These are phyloP conservation scores for Rhizopogon rudus DNA, from an alignment of 768 basidiomycete genomes.

Conservation along the genomic window DNA sequence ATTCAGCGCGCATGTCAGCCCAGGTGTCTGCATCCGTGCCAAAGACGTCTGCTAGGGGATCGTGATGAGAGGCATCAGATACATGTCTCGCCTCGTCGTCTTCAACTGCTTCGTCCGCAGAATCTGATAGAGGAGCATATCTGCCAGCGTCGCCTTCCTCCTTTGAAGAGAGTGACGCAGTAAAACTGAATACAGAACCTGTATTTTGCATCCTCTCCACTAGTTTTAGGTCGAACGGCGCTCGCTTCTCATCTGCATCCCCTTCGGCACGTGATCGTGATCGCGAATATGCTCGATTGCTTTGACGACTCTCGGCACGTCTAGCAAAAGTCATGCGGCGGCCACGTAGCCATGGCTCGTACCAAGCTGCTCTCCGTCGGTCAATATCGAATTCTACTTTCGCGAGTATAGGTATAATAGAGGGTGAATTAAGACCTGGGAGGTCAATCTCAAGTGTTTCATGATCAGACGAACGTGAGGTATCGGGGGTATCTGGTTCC, in stretches of 20 bases:
- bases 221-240: slow-evolving; percentile 46
- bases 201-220: slow-evolving; percentile 44
- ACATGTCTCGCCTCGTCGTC: slow-evolving; percentile 37
- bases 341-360: slow-evolving; percentile 75
- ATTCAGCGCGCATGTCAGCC: slow-evolving; percentile 45
- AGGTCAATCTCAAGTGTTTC: slow-evolving; percentile 52
- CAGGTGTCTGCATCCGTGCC: slow-evolving; percentile 63
- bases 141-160: slow-evolving; percentile 23
- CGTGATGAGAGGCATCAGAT: slow-evolving; percentile 29
- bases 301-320: slow-evolving; percentile 41
- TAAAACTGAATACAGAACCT: slow-evolving; percentile 27
- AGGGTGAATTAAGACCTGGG: slow-evolving; percentile 58
- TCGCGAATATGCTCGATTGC: slow-evolving; percentile 19
- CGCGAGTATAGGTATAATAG: slow-evolving; percentile 79
- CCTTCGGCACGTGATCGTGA: slow-evolving; percentile 17
- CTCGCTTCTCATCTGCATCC: slow-evolving; percentile 25
- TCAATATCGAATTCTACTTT: slow-evolving; percentile 97
- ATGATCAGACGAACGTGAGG: slow-evolving; percentile 34
- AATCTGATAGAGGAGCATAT: slow-evolving; percentile 26
- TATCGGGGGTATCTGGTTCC: slow-evolving; percentile 52
- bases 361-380: slow-evolving; percentile 74
- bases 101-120: slow-evolving; percentile 22
- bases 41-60: slow-evolving; percentile 60
- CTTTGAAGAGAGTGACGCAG: slow-evolving; percentile 4
- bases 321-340: slow-evolving; percentile 57